These are phyloP conservation scores for Cenococcum geophilum DNA, from an alignment of 495 filamentous ascomycete genomes.

Conservation along the genomic window DNA sequence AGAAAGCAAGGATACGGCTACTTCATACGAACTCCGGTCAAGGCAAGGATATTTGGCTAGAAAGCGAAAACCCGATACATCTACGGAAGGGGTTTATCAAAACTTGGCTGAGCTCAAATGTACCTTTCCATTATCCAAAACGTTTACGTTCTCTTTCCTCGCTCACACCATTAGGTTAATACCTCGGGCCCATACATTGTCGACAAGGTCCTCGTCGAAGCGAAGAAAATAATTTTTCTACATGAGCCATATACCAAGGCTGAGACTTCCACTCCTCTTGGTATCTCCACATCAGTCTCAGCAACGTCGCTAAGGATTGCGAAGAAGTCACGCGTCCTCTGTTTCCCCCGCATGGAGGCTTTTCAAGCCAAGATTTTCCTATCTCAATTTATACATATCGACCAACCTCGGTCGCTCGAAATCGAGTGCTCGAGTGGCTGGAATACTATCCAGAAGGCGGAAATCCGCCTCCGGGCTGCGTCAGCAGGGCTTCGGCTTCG, in stretches of 20 bases:
- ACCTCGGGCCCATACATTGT: constrained; percentile 71
- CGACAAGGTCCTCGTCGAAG: constrained; percentile 62
- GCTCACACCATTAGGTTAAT: constrained; percentile 43
- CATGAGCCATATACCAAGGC: constrained; percentile 47
- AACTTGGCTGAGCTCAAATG: constrained; percentile 47
- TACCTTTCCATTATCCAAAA: constrained; percentile 29
- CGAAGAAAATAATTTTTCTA: constrained; percentile 63
- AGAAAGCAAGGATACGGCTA: constrained; percentile 61
- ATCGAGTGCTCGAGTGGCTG: constrained; percentile 67
- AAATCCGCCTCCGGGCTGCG: constrained; percentile 68
- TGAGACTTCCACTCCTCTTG: constrained; percentile 27
- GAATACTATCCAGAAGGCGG: constrained; percentile 64
- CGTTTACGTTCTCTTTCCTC: neutral
- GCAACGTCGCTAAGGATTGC: constrained; percentile 38
- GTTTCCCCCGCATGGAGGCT: constrained; percentile 45
- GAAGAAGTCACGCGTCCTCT: constrained; percentile 46
- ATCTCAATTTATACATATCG: constrained; percentile 62
- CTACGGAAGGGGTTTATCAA: constrained; percentile 52
- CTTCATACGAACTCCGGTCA: constrained; percentile 45
- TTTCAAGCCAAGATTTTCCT: constrained; percentile 47
- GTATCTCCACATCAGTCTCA: constrained; percentile 36
- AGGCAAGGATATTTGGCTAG: constrained; percentile 59
- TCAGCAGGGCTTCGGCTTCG: constrained; percentile 83
- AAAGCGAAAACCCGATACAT: constrained; percentile 40
- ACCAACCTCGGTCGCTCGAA: constrained; percentile 67